Conservation (phyloP, 148 eudicot genomes). For the Nyssa sinensis region DNA sequence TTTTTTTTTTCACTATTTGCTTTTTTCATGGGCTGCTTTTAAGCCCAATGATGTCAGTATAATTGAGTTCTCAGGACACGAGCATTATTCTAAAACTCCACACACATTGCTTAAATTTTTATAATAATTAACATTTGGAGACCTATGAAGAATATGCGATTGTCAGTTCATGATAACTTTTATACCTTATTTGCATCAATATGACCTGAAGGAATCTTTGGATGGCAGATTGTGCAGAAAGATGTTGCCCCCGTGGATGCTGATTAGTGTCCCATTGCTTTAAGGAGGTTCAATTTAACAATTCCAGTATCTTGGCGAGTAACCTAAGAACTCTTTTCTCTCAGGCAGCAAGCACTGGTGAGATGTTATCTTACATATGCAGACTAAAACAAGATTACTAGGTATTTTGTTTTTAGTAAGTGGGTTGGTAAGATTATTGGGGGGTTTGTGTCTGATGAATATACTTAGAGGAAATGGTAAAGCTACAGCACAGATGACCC, state of each 20-base stretch:
- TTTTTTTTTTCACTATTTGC: too few relatives aligned
- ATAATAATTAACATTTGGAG: not conserved
- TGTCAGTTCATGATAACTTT: not conserved
- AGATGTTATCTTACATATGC: not conserved
- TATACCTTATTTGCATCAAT: not conserved
- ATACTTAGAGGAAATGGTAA: not conserved
- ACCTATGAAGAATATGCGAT: not conserved
- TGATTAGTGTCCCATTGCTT: slow-evolving; percentile 26
- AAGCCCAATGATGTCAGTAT: not conserved
- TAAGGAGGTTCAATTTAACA: slow-evolving; percentile 3
- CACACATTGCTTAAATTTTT: not conserved
- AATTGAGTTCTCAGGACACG: not conserved
- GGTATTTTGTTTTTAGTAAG: not conserved
- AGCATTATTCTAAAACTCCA: not conserved
- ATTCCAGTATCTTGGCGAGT: not conserved
- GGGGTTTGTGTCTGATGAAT: not conserved
- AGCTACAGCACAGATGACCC: not conserved
- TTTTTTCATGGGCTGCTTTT: not conserved
- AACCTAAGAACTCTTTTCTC: not conserved
- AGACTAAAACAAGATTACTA: not conserved
- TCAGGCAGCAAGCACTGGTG: not conserved
- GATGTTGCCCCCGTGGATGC: slow-evolving; percentile 40
- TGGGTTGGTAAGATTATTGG: not conserved
- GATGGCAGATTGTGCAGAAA: slow-evolving; percentile 58
- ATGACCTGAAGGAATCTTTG: slow-evolving; percentile 8